phyloP scores from a whole-genome alignment of 306 rosid species.

The Sesbania bispinosa region DNA sequence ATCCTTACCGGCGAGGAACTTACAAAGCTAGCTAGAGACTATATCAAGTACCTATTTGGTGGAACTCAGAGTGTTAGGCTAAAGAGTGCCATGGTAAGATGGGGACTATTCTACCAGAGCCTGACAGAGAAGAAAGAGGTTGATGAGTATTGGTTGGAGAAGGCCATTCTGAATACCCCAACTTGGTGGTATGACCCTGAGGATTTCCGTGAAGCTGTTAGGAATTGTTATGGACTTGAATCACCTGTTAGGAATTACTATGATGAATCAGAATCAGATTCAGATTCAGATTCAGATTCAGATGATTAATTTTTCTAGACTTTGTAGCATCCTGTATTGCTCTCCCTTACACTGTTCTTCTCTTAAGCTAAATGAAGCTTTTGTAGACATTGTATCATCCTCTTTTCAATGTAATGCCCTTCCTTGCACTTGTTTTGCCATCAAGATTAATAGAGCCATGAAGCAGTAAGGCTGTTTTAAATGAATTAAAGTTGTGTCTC shows the following conservation, averaged over 20 bases:
- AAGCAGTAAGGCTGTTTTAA: background rate
- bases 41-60: slow-evolving; percentile 50
- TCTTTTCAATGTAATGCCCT: background rate
- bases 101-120: slow-evolving; percentile 35
- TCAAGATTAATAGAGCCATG: background rate
- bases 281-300: background rate
- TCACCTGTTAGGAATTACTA: slow-evolving; percentile 16
- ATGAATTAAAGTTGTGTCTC: background rate
- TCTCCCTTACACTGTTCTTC: background rate
- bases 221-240: too few relatives aligned
- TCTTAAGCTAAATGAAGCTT: background rate
- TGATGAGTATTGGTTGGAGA: slow-evolving; percentile 44
- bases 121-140: slow-evolving; percentile 8
- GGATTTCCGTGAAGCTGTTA: slow-evolving; percentile 28
- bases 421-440: background rate
- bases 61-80: slow-evolving; percentile 55
- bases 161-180: slow-evolving; percentile 41
- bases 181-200: slow-evolving; percentile 55
- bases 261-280: background rate
- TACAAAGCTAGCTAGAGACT: slow-evolving; percentile 51
- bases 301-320: background rate
- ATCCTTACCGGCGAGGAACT: slow-evolving; percentile 60
- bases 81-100: slow-evolving; percentile 35
- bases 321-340: background rate
- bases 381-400: background rate